phyloP scores from a whole-genome alignment of 2,329 filamentous ascomycete species.

The Bipolaris cookei region DNA sequence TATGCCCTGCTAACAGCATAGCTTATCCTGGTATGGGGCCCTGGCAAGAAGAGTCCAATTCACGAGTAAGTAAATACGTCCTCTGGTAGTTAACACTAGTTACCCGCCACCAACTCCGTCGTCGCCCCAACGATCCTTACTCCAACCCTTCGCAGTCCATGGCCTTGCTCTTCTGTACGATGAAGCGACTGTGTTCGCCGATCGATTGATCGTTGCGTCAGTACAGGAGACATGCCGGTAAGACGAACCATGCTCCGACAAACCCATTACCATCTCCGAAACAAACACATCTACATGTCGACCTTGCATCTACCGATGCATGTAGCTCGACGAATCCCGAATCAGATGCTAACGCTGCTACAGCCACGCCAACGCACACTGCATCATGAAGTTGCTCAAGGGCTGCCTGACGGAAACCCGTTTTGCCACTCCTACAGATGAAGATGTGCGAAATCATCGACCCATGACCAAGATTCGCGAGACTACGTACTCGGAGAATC shows the following conservation, averaged over 20 bases:
- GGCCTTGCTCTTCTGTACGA: slow-evolving; percentile 34
- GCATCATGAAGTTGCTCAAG: slow-evolving; percentile 86
- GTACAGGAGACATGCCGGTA: slow-evolving; percentile 36
- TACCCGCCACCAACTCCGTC: slow-evolving; percentile 6
- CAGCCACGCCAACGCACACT: slow-evolving; percentile 74
- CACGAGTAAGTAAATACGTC: slow-evolving; percentile 65
- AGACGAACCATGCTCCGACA: slow-evolving; percentile 22
- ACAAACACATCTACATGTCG: not conserved
- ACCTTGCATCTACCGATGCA: not conserved
- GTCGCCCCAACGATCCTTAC: not conserved
- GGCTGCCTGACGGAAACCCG: slow-evolving; percentile 81
- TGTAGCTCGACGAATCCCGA: not conserved
- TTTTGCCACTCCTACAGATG: slow-evolving; percentile 71
- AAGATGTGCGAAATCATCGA: slow-evolving; percentile 54
- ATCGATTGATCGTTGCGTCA: slow-evolving; percentile 39
- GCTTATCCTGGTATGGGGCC: slow-evolving; percentile 89
- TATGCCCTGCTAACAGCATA: slow-evolving; percentile 46
- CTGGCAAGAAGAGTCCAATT: slow-evolving; percentile 80
- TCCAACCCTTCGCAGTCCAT: not conserved
- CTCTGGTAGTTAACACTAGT: slow-evolving; percentile 19
- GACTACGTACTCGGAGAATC: slow-evolving; percentile 70
- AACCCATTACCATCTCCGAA: not conserved
- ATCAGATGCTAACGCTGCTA: slow-evolving; percentile 1
- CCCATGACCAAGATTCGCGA: slow-evolving; percentile 71
- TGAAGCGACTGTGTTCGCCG: slow-evolving; percentile 40